Percentiles rank a stretch among this genome's conserved stretches.
phyloP scores from a whole-genome alignment of 2,329 filamentous ascomycete species.

The Cladosporium cucumerinum region DNA sequence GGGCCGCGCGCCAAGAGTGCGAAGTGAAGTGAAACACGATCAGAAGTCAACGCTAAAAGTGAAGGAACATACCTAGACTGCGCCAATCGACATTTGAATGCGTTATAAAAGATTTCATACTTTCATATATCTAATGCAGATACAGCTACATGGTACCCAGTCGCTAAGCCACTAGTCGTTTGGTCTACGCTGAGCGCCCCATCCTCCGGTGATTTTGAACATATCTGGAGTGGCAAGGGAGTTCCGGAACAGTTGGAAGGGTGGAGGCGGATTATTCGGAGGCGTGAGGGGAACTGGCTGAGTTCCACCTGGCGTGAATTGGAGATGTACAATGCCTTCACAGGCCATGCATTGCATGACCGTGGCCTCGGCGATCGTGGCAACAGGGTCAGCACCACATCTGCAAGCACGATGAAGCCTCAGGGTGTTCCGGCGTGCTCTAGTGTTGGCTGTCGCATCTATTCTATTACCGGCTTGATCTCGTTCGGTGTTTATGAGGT shows the following conservation, averaged over 20 bases:
- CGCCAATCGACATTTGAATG: too few relatives aligned
- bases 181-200: neutral
- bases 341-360: constrained; percentile 5
- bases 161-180: neutral
- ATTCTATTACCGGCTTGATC: neutral
- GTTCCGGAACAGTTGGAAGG: neutral
- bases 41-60: neutral
- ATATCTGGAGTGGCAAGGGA: neutral
- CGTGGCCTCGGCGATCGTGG: neutral
- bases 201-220: neutral
- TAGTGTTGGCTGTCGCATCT: neutral
- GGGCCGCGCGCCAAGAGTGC: neutral
- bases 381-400: neutral
- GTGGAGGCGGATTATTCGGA: neutral
- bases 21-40: neutral
- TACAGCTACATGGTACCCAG: neutral
- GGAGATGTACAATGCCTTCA: neutral
- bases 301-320: neutral
- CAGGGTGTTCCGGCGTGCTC: neutral
- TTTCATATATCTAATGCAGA: neutral
- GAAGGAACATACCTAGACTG: neutral
- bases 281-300: neutral
- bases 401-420: neutral
- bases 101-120: too few relatives aligned
- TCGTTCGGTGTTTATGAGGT: neutral